Evolutionary conservation across 768 basidiomycete genomes (phyloP).

Genomic region (Mycena venus): DNA sequence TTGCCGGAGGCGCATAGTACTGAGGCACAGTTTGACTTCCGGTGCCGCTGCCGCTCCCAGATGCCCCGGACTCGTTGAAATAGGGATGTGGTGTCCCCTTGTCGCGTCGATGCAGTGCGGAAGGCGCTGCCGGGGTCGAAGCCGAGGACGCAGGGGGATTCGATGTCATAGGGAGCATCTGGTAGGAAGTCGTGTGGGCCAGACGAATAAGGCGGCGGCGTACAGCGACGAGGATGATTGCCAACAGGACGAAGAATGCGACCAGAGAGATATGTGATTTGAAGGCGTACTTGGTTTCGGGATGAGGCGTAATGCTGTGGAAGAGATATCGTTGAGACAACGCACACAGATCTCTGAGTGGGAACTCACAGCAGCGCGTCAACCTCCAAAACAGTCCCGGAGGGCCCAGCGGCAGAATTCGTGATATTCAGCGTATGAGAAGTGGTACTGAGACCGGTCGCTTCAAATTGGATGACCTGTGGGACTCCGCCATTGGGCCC

Average conservation of each 20-base stretch:
- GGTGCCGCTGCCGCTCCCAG: background rate
- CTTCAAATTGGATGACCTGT: slow-evolving; percentile 28
- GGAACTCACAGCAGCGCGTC: slow-evolving; percentile 27
- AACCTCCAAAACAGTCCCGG: slow-evolving; percentile 17
- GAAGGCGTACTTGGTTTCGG: background rate
- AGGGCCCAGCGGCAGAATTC: slow-evolving; percentile 6
- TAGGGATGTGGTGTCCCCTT: background rate
- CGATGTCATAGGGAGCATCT: background rate
- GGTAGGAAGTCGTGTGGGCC: background rate
- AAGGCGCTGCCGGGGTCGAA: background rate
- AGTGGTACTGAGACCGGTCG: background rate
- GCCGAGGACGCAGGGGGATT: too few relatives aligned
- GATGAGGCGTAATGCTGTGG: background rate
- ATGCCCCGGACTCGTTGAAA: background rate
- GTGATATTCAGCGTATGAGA: slow-evolving; percentile 19
- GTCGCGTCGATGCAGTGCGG: background rate
- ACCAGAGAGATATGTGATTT: background rate
- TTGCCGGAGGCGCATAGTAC: background rate
- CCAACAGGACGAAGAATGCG: background rate
- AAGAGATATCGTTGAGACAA: background rate
- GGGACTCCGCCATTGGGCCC: slow-evolving; percentile 1
- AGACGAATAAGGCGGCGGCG: background rate
- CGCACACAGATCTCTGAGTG: background rate
- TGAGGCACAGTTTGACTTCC: background rate
- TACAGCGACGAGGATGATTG: background rate